Percentiles rank a stretch among this genome's conserved stretches.
These are phyloP conservation scores for Colletotrichum endophyticum DNA, from an alignment of 2,329 filamentous ascomycete genomes.

Conservation along the genomic window DNA sequence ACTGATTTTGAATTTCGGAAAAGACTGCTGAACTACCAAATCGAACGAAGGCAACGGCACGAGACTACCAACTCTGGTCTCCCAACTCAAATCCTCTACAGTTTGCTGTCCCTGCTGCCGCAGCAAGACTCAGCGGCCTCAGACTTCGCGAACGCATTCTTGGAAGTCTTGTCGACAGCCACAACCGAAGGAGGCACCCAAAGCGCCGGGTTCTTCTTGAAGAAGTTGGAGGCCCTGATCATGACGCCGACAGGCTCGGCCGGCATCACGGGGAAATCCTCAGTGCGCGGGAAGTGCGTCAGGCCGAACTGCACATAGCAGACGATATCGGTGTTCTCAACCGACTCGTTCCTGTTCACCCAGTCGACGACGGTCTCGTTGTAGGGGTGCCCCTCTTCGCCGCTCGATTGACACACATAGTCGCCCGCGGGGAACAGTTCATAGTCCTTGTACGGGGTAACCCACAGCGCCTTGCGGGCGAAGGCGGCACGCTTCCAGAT, in stretches of 20 bases:
- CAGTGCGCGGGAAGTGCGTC: slow-evolving; percentile 59
- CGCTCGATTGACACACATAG: background rate
- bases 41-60: background rate
- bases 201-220: slow-evolving; percentile 52
- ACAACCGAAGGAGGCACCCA: slow-evolving; percentile 23
- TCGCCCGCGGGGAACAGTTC: background rate
- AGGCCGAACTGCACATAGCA: slow-evolving; percentile 61
- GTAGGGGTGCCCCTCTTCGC: slow-evolving; percentile 27
- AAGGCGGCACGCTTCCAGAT: background rate
- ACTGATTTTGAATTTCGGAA: background rate
- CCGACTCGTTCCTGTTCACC: slow-evolving; percentile 42
- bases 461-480: background rate
- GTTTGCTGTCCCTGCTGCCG: background rate
- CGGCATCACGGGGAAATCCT: slow-evolving; percentile 66
- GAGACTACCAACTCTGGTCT: background rate
- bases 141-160: background rate
- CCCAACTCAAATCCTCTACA: background rate
- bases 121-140: background rate
- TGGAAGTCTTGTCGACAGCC: background rate
- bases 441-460: background rate
- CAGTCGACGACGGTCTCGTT: background rate
- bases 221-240: slow-evolving; percentile 56
- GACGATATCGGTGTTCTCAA: slow-evolving; percentile 61
- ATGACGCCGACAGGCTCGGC: slow-evolving; percentile 57
- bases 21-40: background rate